Evolutionary conservation across 352 stramenopile genomes (phyloP).

Genomic region (Pythium vanterpoolii): DNA sequence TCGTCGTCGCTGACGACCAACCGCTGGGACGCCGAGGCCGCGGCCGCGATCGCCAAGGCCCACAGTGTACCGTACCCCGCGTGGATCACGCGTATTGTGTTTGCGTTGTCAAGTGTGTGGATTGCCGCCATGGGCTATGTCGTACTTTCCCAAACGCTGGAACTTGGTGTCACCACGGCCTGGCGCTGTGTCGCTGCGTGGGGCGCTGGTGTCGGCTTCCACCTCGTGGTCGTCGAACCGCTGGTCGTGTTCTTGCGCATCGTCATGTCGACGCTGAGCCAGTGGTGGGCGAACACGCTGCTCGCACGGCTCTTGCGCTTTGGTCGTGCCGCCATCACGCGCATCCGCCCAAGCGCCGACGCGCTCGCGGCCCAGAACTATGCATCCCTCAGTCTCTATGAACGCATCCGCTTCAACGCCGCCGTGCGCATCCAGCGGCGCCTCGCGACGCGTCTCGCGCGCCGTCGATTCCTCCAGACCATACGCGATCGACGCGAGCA

Average conservation of each 20-base stretch:
- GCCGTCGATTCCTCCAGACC: conserved; percentile 45
- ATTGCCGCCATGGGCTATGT: conserved; percentile 38
- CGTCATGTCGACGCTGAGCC: conserved; percentile 42
- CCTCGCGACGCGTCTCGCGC: conserved; percentile 48
- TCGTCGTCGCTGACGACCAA: conserved; percentile 16
- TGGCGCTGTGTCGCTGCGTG: conserved; percentile 55
- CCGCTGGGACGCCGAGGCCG: not conserved
- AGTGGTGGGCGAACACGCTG: conserved; percentile 53
- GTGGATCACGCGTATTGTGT: conserved; percentile 60
- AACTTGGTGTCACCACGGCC: conserved; percentile 43
- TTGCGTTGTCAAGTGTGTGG: conserved; percentile 41
- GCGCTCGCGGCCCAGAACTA: conserved; percentile 29
- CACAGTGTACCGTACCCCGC: conserved; percentile 57
- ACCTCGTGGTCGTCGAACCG: conserved; percentile 51
- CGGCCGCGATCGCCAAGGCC: conserved; percentile 5
- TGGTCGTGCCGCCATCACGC: conserved; percentile 37
- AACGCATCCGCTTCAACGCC: conserved; percentile 64
- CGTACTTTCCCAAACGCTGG: conserved; percentile 39
- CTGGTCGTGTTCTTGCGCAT: conserved; percentile 46
- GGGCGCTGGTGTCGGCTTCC: conserved; percentile 39
- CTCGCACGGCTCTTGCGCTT: conserved; percentile 39
- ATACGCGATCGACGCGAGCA: conserved; percentile 43
- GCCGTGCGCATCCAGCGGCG: conserved; percentile 64
- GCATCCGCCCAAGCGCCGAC: conserved; percentile 39
- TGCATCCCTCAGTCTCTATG: conserved; percentile 60